phyloP scores from a whole-genome alignment of 2,329 filamentous ascomycete species.

The Stachybotrys chlorohalonatus region DNA sequence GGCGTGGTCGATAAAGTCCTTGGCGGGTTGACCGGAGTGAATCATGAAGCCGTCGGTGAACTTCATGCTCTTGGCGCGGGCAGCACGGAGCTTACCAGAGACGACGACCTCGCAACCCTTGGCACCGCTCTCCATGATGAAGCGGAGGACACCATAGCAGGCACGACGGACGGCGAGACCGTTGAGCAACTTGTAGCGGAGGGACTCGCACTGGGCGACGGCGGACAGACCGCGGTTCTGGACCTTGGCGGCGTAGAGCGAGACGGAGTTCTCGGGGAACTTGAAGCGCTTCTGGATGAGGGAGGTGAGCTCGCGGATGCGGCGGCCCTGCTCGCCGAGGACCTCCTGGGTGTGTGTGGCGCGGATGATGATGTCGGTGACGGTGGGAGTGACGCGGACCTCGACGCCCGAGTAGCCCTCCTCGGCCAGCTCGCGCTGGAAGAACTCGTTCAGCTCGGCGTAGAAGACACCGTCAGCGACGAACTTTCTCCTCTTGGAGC shows the following conservation, averaged over 20 bases:
- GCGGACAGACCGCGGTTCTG: conserved; percentile 99
- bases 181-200: conserved; percentile 99
- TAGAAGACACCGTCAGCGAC: conserved; percentile 99
- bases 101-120: conserved; percentile 99
- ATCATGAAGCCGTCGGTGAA: conserved; percentile 99
- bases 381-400: conserved; percentile 98
- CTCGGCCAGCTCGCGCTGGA: conserved; percentile 99
- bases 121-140: conserved; percentile 99
- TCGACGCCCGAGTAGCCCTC: conserved; percentile 99
- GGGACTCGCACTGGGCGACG: conserved; percentile 99
- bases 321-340: conserved; percentile 98
- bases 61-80: conserved; percentile 99
- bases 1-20: conserved; percentile 98
- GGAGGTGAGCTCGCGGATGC: conserved; percentile 99
- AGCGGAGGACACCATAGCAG: conserved; percentile 99
- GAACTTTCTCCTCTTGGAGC: conserved; percentile 91
- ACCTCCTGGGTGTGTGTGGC: conserved; percentile 99
- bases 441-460: conserved; percentile 99
- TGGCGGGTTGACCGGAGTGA: conserved; percentile 98
- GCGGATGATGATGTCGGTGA: conserved; percentile 99
- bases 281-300: conserved; percentile 99
- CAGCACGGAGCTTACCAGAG: conserved; percentile 96
- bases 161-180: conserved; percentile 96
- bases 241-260: conserved; percentile 99
- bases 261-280: conserved; percentile 99